Percentiles rank a stretch among this genome's conserved stretches.
Evolutionary conservation across 163 green algal genomes (phyloP).

Genomic region (Scenedesmus sp.): DNA sequence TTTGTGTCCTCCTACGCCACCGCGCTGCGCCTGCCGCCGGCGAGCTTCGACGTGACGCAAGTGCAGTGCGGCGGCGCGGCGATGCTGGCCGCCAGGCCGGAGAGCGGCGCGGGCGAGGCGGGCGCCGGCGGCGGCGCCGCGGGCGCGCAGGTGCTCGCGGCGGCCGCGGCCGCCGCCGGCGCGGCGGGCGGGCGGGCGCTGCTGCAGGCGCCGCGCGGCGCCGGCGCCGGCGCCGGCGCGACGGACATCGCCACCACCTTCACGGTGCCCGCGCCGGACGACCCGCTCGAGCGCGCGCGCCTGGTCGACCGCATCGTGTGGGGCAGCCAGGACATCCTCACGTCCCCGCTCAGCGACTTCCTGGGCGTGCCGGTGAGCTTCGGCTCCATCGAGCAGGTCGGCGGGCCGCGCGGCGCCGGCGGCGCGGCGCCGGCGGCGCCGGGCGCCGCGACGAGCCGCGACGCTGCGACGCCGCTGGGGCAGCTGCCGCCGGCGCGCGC

Average conservation of each 20-base stretch:
- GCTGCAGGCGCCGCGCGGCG: too few species aligned
- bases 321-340: background rate
- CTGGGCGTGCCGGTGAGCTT: background rate
- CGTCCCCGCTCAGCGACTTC: background rate
- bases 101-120: too few species aligned
- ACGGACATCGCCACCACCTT: background rate
- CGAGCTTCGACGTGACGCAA: background rate
- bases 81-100: conserved; percentile 1
- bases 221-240: too few species aligned
- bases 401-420: background rate
- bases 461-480: background rate
- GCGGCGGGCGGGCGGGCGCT: too few species aligned
- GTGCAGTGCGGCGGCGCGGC: conserved; percentile 19
- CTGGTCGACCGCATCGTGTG: background rate
- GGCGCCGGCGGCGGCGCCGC: too few species aligned
- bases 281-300: background rate
- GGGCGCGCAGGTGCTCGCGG: too few species aligned
- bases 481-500: background rate
- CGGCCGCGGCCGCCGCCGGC: too few species aligned
- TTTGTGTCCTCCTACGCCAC: conserved; percentile 1
- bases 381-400: background rate
- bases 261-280: background rate
- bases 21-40: background rate
- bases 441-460: too few species aligned
- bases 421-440: too few species aligned